Evolutionary conservation across 2,329 filamentous ascomycete genomes (phyloP), one percentile per base, ranked within the genome.

Genomic region (Colletotrichum cordylinicola): DNA sequence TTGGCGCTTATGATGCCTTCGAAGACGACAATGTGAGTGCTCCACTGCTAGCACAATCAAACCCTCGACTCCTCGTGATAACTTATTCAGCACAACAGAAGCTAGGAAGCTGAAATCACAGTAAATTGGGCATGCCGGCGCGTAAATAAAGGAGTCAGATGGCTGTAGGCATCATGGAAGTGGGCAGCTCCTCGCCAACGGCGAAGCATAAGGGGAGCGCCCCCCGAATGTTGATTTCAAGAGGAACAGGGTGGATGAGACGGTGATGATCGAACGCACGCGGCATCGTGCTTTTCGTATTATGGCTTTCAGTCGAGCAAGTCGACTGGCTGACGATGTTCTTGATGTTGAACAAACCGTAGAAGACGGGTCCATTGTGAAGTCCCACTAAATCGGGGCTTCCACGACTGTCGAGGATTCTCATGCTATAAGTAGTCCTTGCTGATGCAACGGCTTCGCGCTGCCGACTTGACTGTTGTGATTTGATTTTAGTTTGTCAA

Each of bases 361-460:
- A 48, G 29, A 78, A 78, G 15, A 61, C 55, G 2, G 69, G 61
- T 2, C 71, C 72, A 65, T 78, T 72, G 27, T 72, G 29, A 33
- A 78, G 69, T 13, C 77, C 76, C 37, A 73, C 66, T 6, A 6
- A 56, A 4, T 71, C 31, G 4, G 75, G 24, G 27, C 67, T 60
- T 10, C 58, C 66, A 43, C 77, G 77, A 48, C 21, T 67, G 62
- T 15, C 55, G 31, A 52, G 37, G 52, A 18, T 56, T 13, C 31
- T 67, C 15, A 16, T 60, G 24, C 24, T 7, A 48, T n/a, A 33
- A 35, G 62, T 55, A 72, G 12, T 8, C 55, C 16, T 56, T 9
- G 29, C 43, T 33, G 21, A 67, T 35, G 8, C 43, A 21, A 15
- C 37, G 24, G 37, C 33, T 67, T 29, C 31, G 65, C 9, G n/a